These are phyloP conservation scores for Hericium alpestre DNA, from an alignment of 768 basidiomycete genomes.

Conservation along the genomic window DNA sequence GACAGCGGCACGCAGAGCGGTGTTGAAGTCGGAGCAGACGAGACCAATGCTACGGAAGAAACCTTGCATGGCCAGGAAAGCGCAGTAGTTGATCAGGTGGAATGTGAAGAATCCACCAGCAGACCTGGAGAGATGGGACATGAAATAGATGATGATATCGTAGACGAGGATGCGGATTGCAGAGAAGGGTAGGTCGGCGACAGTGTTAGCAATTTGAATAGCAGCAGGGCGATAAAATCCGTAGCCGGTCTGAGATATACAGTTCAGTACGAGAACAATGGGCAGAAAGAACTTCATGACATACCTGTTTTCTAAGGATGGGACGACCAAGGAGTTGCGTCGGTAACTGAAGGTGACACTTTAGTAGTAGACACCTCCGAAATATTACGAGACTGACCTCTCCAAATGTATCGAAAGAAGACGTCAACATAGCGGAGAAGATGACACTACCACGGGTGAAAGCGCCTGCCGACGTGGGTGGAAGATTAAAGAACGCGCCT, in stretches of 20 bases:
- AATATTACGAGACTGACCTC: slow-evolving; percentile 32
- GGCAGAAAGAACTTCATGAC: background rate
- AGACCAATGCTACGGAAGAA: slow-evolving; percentile 74
- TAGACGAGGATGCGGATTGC: slow-evolving; percentile 48
- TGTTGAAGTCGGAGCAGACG: slow-evolving; percentile 43
- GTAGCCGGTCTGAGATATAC: slow-evolving; percentile 29
- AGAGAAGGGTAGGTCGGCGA: slow-evolving; percentile 65
- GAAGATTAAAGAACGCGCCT: slow-evolving; percentile 64
- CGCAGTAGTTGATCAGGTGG: slow-evolving; percentile 54
- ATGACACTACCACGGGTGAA: slow-evolving; percentile 84
- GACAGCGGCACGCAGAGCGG: slow-evolving; percentile 33
- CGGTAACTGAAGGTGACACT: slow-evolving; percentile 43
- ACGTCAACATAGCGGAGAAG: slow-evolving; percentile 59
- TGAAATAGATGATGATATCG: slow-evolving; percentile 63
- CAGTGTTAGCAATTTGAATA: slow-evolving; percentile 52
- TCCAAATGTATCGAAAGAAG: slow-evolving; percentile 60
- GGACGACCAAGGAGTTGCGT: slow-evolving; percentile 77
- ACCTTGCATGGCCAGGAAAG: slow-evolving; percentile 68
- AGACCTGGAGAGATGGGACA: slow-evolving; percentile 36
- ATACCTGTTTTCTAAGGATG: slow-evolving; percentile 52
- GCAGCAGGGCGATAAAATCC: slow-evolving; percentile 62
- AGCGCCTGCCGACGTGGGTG: slow-evolving; percentile 65
- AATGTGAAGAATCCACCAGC: slow-evolving; percentile 44
- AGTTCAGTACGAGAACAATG: background rate
- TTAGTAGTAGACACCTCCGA: background rate